Base-by-base conservation (phyloP, 805 yeast genomes). In the Clavispora phyllophila region DNA sequence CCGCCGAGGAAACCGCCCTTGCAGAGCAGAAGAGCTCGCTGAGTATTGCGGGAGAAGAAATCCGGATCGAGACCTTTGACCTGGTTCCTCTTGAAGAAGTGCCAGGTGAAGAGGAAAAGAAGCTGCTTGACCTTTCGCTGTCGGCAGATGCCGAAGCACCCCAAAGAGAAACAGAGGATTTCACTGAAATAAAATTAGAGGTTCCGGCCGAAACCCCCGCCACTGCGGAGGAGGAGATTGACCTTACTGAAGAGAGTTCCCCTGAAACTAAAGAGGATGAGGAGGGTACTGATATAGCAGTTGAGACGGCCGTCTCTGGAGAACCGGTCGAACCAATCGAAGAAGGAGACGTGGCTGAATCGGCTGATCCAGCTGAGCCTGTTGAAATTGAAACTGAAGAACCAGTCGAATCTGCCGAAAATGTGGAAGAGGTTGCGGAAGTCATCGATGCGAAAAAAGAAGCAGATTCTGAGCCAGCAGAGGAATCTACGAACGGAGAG, bases 71-170 rank as follows among this genome's bases (percentile, higher is more conserved):
- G 36, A 40, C 40, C 15, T 37, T 34, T 15, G 55, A 37, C 19
- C 55, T 43, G 28, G 37, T 41, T 19, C 53, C 38, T 10, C 39
- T 36, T 32, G 40, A 27, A 18, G 22, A 28, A 4, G 14, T 14
- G 25, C 34, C 35, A 15, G 40, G 12, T 18, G 28, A 37, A 41
- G 38, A 25, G 46, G 42, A 40, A 28, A 24, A 18, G 34, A 22
- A 39, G 14, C 42, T 35, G 44, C 38, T n/a, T 24, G 46, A 4
- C 37, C 40, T 18, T 50, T 49, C 41, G 55, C 42, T 5, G 25
- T 33, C 22, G 22, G 32, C 14, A 44, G 20, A 8, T 4, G 13
- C 9, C 15, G 33, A 17, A 5, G 4, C 20, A 4, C 13, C 20
- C 13, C 33, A 15, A 15, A 12, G 48, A 12, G 35, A 40, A 28